Conservation (phyloP, 352 stramenopile species). For the Blastocystis sp. region DNA sequence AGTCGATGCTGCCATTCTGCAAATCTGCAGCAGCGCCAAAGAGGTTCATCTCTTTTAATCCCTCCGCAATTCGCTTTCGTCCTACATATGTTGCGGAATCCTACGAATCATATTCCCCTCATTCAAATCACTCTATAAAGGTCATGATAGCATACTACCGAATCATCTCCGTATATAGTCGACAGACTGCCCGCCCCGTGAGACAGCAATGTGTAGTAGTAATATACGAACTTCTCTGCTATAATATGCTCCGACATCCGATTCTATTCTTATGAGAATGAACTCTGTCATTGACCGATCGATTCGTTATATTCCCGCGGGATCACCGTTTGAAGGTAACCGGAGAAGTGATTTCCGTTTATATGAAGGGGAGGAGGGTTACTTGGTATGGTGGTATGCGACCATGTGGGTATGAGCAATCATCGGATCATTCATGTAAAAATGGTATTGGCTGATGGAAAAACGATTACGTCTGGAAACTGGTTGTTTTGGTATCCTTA, state of each 20-base stretch:
- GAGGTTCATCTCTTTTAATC: neutral
- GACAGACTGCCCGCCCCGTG: neutral
- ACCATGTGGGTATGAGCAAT: too few species aligned
- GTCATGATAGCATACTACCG: neutral
- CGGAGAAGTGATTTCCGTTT: too few species aligned
- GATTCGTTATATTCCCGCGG: too few species aligned
- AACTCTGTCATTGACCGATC: too few species aligned
- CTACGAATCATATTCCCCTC: neutral
- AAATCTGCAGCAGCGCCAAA: neutral
- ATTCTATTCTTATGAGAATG: too few species aligned
- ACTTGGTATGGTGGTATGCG: too few species aligned
- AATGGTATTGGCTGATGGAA: too few species aligned
- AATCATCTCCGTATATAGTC: conserved; percentile 15
- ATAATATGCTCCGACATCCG: conserved; percentile 17
- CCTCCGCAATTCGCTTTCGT: neutral
- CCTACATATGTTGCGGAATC: neutral
- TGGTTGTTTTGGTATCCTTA: too few species aligned
- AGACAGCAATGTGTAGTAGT: neutral
- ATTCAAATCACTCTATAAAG: neutral
- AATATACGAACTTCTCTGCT: neutral
- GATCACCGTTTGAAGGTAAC: too few species aligned
- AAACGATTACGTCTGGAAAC: too few species aligned
- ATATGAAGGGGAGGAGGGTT: too few species aligned
- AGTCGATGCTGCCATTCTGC: neutral
- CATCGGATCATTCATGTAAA: too few species aligned